Conservation (phyloP, 2,329 filamentous ascomycete species). For the Venturia aucupariae region DNA sequence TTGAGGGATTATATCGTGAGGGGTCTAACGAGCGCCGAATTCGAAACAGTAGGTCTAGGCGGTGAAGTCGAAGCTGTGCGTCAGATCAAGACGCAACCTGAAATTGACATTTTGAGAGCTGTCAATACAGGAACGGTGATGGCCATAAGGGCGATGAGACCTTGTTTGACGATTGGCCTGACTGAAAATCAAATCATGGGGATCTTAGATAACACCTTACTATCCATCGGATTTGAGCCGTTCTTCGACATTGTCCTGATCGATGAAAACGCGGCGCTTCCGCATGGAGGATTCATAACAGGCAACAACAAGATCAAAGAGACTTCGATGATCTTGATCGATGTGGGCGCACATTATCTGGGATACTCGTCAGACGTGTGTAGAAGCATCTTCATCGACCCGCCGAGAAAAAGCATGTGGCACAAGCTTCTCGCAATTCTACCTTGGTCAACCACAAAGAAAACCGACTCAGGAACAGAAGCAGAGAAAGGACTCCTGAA, state of each 20-base stretch:
- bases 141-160: slow-evolving; percentile 49
- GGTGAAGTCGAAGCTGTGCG: slow-evolving; percentile 49
- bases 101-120: slow-evolving; percentile 49
- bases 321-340: slow-evolving; percentile 52
- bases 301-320: slow-evolving; percentile 41
- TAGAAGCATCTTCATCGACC: slow-evolving; percentile 47
- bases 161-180: slow-evolving; percentile 39
- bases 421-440: slow-evolving; percentile 10
- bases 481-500: slow-evolving; percentile 19
- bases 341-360: slow-evolving; percentile 51
- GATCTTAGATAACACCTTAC: slow-evolving; percentile 47
- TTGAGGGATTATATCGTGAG: slow-evolving; percentile 55
- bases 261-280: slow-evolving; percentile 45
- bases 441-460: not conserved
- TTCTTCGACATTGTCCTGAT: slow-evolving; percentile 60
- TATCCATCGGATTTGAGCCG: slow-evolving; percentile 44
- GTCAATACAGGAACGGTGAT: slow-evolving; percentile 57
- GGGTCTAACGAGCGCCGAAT: slow-evolving; percentile 44
- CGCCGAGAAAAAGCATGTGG: slow-evolving; percentile 16
- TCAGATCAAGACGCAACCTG: slow-evolving; percentile 48
- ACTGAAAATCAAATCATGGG: slow-evolving; percentile 49
- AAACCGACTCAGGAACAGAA: slow-evolving; percentile 15
- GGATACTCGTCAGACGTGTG: slow-evolving; percentile 58
- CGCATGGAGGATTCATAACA: slow-evolving; percentile 45
- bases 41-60: slow-evolving; percentile 46